Base-by-base conservation (phyloP, 139 green algal genomes). In the Auxenochlorella pyrenoidosa region DNA sequence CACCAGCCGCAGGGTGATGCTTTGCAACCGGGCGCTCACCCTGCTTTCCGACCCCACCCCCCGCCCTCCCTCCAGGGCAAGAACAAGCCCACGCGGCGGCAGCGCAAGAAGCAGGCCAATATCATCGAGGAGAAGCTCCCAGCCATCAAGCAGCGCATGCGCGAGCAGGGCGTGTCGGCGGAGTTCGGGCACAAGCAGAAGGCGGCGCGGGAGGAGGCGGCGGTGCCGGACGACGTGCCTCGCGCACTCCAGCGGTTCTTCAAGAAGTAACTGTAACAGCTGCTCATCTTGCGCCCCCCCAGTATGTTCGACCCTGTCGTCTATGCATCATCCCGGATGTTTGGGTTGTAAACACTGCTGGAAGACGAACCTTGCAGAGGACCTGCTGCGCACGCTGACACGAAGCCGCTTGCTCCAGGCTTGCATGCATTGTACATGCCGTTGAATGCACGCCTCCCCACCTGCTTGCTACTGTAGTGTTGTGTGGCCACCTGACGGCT, bases 21-120 rank as follows among this genome's bases (percentile, higher is more conserved):
- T 68, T 3, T 28, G 22, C 60, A 8, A 26, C 60, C 24, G 60
- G 60, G 60, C 60, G 60, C 60, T 38, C 18, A 21, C 32, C 68
- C 32, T 73, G 66, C 66, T 47, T 38, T 32, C 73, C 73, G 10
- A 22, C 41, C 26, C 73, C 2, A 22, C 28, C 22, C 40, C 32
- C 43, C 13, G 6, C 0, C n/a, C n/a, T n/a, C n/a, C n/a, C 40
- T 60, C 19, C 77, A 93, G 93, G 97, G 97, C 86, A 97, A 97
- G 89, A 99, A 98, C 93, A 96, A 94, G 90, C 94, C 96, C 32
- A 95, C 83, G 34, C 92, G 94, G 88, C 91, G 93, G 66, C 92
- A 96, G 79, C 88, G 91, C 75, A 97, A 97, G 91, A 98, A 98
- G 94, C 95, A 99, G 91, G 84, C 86, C 73, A 98, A 98, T 90